A percentile compares a stretch with the other conserved stretches of the same genome.
Evolutionary conservation across 2,329 filamentous ascomycete genomes (phyloP).

Genomic region (Penicillium aurantiogriseum): DNA sequence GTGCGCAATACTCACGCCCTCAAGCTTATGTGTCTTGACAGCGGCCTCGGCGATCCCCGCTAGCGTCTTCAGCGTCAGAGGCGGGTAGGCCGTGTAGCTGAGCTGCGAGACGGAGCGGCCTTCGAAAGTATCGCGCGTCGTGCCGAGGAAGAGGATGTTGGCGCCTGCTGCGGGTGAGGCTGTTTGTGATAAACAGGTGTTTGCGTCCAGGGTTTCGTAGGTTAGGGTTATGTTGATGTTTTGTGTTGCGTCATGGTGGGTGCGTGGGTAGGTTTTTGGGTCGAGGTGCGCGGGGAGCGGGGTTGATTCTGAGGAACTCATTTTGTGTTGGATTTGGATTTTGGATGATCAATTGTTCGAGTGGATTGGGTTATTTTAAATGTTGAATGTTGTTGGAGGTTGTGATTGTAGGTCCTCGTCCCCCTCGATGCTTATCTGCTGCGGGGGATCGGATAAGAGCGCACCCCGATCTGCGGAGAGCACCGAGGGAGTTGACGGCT

Average conservation of each 20-base stretch:
- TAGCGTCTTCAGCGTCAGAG: constrained; percentile 44
- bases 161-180: constrained; percentile 45
- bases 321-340: not conserved
- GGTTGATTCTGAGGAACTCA: constrained; percentile 12
- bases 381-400: not conserved
- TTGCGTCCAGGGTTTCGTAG: constrained; percentile 41
- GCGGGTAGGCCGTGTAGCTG: constrained; percentile 47
- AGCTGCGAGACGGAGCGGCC: constrained; percentile 42
- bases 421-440: constrained; percentile 19
- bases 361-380: not conserved
- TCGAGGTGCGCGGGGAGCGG: constrained; percentile 35
- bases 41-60: constrained; percentile 41
- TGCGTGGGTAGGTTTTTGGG: constrained; percentile 43
- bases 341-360: not conserved
- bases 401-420: not conserved
- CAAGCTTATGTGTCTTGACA: constrained; percentile 61
- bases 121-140: constrained; percentile 46
- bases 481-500: not conserved
- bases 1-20: constrained; percentile 77
- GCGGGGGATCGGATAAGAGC: constrained; percentile 24
- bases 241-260: constrained; percentile 25
- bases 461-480: constrained; percentile 12
- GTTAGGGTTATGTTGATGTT: constrained; percentile 46
- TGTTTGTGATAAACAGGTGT: constrained; percentile 34
- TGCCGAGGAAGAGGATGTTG: constrained; percentile 49